Evolutionary conservation across 768 basidiomycete species (phyloP).

Genomic region (Glaciozyma martinii): DNA sequence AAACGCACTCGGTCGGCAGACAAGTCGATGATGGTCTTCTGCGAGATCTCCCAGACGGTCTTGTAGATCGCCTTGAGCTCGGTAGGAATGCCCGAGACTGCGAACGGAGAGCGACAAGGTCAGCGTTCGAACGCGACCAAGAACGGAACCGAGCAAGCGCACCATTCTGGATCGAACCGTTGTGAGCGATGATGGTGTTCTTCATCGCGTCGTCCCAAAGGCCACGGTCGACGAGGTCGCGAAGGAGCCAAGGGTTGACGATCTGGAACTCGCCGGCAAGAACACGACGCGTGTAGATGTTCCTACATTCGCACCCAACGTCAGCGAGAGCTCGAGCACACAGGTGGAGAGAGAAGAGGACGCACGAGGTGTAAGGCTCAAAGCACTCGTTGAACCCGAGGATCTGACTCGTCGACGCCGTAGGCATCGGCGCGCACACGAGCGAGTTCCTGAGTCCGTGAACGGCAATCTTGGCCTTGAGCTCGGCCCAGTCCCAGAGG

Average conservation of each 20-base stretch:
- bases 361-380: constrained; percentile 89
- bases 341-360: not conserved
- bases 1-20: constrained; percentile 72
- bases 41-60: constrained; percentile 99
- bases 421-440: constrained; percentile 94
- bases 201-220: constrained; percentile 99
- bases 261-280: constrained; percentile 99
- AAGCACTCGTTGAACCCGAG: constrained; percentile 98
- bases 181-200: constrained; percentile 96
- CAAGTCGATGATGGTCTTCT: constrained; percentile 96
- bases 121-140: not conserved
- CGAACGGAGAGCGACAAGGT: constrained; percentile 51
- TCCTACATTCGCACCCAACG: constrained; percentile 49
- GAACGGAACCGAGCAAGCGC: not conserved
- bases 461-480: constrained; percentile 76
- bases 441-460: constrained; percentile 84
- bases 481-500: constrained; percentile 84
- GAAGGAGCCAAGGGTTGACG: constrained; percentile 97
- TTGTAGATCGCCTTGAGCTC: constrained; percentile 97
- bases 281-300: constrained; percentile 97
- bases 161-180: constrained; percentile 47
- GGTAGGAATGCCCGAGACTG: constrained; percentile 78
- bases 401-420: constrained; percentile 96
- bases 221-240: constrained; percentile 87
- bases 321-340: not conserved